Percentiles rank a stretch among this genome's conserved stretches.
Conservation (phyloP, 1,139 yeast genomes). For the Suhomyces panamericanus region DNA sequence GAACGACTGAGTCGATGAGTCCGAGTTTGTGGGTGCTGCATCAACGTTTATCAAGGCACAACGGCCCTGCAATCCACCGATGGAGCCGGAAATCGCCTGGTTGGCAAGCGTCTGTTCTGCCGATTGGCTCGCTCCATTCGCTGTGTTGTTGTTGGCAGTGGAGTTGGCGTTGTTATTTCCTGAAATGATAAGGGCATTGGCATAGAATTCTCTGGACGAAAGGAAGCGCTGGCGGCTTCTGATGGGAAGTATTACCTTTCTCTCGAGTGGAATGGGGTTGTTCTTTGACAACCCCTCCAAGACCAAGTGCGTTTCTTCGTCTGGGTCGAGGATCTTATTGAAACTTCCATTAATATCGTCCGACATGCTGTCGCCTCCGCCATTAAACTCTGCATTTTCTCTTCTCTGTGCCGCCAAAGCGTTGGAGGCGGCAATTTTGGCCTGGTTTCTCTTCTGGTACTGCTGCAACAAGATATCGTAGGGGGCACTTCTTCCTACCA, state of each 20-base stretch:
- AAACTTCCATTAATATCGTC: constrained; percentile 23
- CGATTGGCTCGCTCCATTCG: constrained; percentile 16
- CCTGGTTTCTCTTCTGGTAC: constrained; percentile 90
- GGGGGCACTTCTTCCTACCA: constrained; percentile 88
- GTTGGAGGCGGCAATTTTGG: constrained; percentile 80
- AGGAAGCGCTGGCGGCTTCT: constrained; percentile 70
- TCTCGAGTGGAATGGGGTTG: constrained; percentile 78
- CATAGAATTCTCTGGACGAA: constrained; percentile 82
- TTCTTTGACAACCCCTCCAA: constrained; percentile 87
- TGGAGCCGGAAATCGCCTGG: constrained; percentile 54
- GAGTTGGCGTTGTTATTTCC: constrained; percentile 27
- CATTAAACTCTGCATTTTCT: constrained; percentile 46
- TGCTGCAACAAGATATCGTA: constrained; percentile 86
- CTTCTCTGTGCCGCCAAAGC: constrained; percentile 61
- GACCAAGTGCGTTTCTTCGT: constrained; percentile 92
- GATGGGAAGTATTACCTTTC: constrained; percentile 69
- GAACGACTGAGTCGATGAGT: constrained; percentile 47
- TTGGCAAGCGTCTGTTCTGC: constrained; percentile 47
- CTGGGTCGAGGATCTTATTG: constrained; percentile 56
- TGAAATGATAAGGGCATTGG: constrained; percentile 52
- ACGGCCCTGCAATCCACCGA: constrained; percentile 75
- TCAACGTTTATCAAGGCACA: constrained; percentile 75
- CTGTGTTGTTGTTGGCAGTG: constrained; percentile 17
- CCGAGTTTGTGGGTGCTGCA: constrained; percentile 23
- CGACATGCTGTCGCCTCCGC: constrained; percentile 24